phyloP scores from a whole-genome alignment of 345 rosid species.

The Cochlearia excelsa region DNA sequence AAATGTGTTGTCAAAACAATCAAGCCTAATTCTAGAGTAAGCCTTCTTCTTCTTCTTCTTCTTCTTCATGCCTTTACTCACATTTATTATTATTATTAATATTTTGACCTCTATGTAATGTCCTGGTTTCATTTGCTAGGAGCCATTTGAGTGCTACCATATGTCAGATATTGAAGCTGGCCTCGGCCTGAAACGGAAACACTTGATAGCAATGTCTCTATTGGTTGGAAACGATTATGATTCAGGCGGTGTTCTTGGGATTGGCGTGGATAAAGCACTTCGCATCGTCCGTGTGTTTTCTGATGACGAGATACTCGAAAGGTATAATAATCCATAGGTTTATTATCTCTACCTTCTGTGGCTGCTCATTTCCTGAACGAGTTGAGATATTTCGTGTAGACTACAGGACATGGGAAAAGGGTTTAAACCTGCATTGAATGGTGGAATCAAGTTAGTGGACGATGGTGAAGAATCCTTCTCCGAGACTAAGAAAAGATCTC shows the following conservation, averaged over 20 bases:
- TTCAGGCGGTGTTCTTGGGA: conserved; percentile 70
- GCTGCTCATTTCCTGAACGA: conserved; percentile 10
- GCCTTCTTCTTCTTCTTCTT: conserved; percentile 11
- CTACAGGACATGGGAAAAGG: conserved; percentile 58
- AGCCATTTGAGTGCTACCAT: conserved; percentile 86
- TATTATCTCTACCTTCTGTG: not conserved
- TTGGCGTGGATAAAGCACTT: conserved; percentile 73
- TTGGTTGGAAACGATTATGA: conserved; percentile 88
- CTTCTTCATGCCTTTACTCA: no score
- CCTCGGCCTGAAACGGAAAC: conserved; percentile 75
- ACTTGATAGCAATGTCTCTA: conserved; percentile 77
- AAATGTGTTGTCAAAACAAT: conserved; percentile 70
- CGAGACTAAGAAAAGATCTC: conserved; percentile 40
- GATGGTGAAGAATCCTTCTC: conserved; percentile 35
- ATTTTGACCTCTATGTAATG: no score
- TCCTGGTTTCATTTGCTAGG: conserved; percentile 41
- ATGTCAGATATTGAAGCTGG: conserved; percentile 82
- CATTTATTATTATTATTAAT: no score
- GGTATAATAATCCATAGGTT: conserved; percentile 33
- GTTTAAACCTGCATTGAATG: conserved; percentile 31
- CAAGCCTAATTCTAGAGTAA: conserved; percentile 73
- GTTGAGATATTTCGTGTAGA: conserved; percentile 37
- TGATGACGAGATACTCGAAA: conserved; percentile 64
- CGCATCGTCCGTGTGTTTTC: conserved; percentile 56
- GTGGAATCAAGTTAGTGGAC: conserved; percentile 32